Evolutionary conservation across 345 rosid species (phyloP), one percentile per base, ranked within the genome.

Genomic region (Gossypium herbaceum): DNA sequence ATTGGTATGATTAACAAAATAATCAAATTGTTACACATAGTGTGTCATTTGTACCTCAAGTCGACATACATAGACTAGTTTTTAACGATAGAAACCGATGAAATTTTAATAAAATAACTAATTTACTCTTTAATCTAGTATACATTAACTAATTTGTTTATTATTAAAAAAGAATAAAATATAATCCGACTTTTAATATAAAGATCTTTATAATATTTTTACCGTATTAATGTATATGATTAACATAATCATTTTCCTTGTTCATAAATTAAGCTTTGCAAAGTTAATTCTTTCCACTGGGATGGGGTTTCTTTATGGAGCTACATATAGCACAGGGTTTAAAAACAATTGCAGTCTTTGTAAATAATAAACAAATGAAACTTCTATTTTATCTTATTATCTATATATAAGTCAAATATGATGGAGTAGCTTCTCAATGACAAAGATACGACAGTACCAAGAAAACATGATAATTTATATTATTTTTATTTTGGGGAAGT

Each of bases 331-430:
- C 55, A 79, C n/a, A 51, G 54, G 71, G 73, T 71, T 78, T 68
- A 76, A 20, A 75, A 58, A 67, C 59, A 29, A 29, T 79, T 19
- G 50, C 62, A 24, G 68, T 82, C 73, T 79, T 80, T 68, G 75
- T 68, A 76, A 74, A 72, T 76, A 79, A 73, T 79, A 82, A 74
- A 88, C 76, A 79, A 83, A 79, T 83, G 87, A 79, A 88, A 85
- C 89, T 83, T 88, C 87, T 82, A 76, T 83, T 84, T 84, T 79
- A 88, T 86, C 88, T 84, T 84, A 84, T 84, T 82, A 72, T 72
- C 81, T 64, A 13, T 10, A 22, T 61, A 25, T 76, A 76, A 47
- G 72, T 60, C 58, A 52, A 73, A 73, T 79, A 16, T 11, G 16
- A 58, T 57, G 80, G 71, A 58, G 55, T 60, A 44, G 77, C 52